These are phyloP conservation scores for Cryptosporidium muris DNA, from an alignment of 169 alveolate genomes.

Conservation along the genomic window DNA sequence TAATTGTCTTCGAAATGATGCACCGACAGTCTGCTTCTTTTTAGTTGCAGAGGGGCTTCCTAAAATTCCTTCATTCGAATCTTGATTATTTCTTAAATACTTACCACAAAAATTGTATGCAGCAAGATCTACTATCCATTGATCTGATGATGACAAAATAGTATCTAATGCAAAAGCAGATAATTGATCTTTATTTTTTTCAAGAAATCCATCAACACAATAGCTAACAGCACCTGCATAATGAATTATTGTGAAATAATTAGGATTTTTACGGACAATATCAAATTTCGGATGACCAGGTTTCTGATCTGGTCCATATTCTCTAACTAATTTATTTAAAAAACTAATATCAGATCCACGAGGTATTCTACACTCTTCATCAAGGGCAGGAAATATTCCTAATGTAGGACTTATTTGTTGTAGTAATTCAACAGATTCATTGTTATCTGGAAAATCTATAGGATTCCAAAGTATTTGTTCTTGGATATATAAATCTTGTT, in stretches of 20 bases:
- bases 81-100: conserved; percentile 6
- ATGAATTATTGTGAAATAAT: conserved; percentile 89
- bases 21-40: conserved; percentile 84
- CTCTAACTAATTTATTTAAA: conserved; percentile 81
- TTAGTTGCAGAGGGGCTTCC: neutral
- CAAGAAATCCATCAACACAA: conserved; percentile 90
- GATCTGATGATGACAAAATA: conserved; percentile 33
- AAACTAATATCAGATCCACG: conserved; percentile 87
- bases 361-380: conserved; percentile 92
- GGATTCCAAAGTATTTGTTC: conserved; percentile 94
- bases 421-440: conserved; percentile 90
- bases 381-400: conserved; percentile 91
- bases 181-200: conserved; percentile 94
- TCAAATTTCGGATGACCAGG: conserved; percentile 73
- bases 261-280: conserved; percentile 82
- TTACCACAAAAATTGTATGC: conserved; percentile 70
- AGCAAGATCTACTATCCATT: conserved; percentile 63
- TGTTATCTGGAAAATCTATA: conserved; percentile 95
- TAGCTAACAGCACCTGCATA: conserved; percentile 97
- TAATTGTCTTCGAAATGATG: conserved; percentile 91
- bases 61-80: neutral
- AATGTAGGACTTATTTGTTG: conserved; percentile 50
- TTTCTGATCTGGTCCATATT: conserved; percentile 74
- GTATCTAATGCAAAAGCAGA: conserved; percentile 68
- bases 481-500: conserved; percentile 88